These are phyloP conservation scores for Graphiopsis chlorocephala DNA, from an alignment of 2,329 filamentous ascomycete species.

Conservation along the genomic window DNA sequence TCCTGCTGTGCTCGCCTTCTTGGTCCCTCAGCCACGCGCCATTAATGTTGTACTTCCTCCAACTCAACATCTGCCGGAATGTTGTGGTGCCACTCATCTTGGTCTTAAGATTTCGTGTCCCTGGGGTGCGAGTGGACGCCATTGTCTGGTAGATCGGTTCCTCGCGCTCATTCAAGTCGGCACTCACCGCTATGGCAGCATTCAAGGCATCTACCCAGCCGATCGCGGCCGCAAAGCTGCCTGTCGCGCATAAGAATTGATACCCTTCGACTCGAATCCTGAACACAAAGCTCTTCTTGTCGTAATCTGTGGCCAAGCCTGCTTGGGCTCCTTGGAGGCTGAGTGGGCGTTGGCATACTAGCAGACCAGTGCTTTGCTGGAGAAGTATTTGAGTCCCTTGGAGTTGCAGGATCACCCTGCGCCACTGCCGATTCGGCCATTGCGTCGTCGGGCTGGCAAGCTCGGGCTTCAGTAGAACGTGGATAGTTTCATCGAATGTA, in stretches of 20 bases:
- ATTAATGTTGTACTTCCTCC: slow-evolving; percentile 2
- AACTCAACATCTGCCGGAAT: slow-evolving; percentile 4
- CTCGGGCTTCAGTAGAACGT: slow-evolving; percentile 3
- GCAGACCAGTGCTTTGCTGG: slow-evolving; percentile 6
- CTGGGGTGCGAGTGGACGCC: slow-evolving; percentile 5
- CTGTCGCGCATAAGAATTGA: too few species aligned
- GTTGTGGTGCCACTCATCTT: neutral
- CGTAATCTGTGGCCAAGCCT: slow-evolving; percentile 16
- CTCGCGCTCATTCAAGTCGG: slow-evolving; percentile 6
- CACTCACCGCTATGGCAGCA: slow-evolving; percentile 15
- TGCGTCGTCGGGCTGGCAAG: neutral
- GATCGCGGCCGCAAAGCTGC: neutral
- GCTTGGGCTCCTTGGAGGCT: slow-evolving; percentile 15
- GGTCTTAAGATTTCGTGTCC: neutral
- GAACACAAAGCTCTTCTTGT: slow-evolving; percentile 9
- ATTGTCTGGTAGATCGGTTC: slow-evolving; percentile 7
- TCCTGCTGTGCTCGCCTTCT: slow-evolving; percentile 3
- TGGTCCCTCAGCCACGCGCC: slow-evolving; percentile 2
- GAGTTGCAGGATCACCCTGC: neutral
- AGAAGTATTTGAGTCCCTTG: too few species aligned
- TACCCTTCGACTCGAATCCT: slow-evolving; percentile 16
- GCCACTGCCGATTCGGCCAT: slow-evolving; percentile 3
- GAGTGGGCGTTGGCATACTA: slow-evolving; percentile 2
- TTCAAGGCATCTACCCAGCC: slow-evolving; percentile 16
- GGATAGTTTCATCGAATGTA: neutral